Base-by-base conservation (phyloP, 805 yeast genomes). In the Kuraishia piskuri region DNA sequence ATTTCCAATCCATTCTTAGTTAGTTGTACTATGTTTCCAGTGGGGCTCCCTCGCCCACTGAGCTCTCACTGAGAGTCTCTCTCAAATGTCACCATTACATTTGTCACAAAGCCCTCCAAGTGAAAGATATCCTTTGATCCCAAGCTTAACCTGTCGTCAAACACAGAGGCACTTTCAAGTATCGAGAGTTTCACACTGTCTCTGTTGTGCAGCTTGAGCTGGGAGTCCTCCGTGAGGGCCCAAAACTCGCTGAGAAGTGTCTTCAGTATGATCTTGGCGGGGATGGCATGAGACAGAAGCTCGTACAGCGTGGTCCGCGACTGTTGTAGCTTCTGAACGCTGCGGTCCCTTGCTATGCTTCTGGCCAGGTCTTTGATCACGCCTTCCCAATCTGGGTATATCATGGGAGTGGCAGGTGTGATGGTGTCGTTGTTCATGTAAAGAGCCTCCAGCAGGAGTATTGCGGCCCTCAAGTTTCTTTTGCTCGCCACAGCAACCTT, bases 71-170 rank as follows among this genome's bases (percentile, higher is more conserved):
- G 31, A 9, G 55, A 23, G 49, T 63, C 64, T 23, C 60, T 70
- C 60, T 86, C 94, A 50, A 87, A 66, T 8, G 77, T 77, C 46
- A 89, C 87, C 97, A 94, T 92, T 1, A 83, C 81, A 64, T 80
- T 85, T 0, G 97, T 97, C 20, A 88, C 79, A 64, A 90, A 94
- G 1, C 98, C 99, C 71, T 94, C 99, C 53, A 94, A 70, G 69
- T 94, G 99, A 68, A 89, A 94, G 12, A 94, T 92, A 44, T 90
- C 88, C 68, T 94, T 94, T 55, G 80, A 79, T 2, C 98, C 99
- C 55, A 87, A 70, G 54, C 90, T 81, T 55, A 94, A 74, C 54
- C 99, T 78, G 62, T 94, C 97, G 64, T 94, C 99, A 61, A 81
- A 85, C 1, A 75, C 63, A 1, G 96, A 79, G 2, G 86, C 85